Evolutionary conservation across 805 yeast species (phyloP).

Genomic region (Saccharomycopsis sp.): DNA sequence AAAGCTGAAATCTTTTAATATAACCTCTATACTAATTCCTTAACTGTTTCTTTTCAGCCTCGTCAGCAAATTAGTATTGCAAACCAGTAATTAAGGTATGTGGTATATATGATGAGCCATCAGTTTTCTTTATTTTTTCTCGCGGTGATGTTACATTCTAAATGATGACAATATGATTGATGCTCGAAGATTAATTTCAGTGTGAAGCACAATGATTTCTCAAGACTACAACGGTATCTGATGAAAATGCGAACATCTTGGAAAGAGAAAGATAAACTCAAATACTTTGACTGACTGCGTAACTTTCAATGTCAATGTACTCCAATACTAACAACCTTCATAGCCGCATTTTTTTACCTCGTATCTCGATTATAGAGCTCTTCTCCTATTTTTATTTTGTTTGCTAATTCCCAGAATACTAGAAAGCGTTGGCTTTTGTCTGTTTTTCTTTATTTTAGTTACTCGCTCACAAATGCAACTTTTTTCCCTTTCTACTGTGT

Average conservation of each 20-base stretch:
- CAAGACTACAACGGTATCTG: slow-evolving; percentile 4
- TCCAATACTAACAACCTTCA: neutral
- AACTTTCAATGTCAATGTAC: neutral
- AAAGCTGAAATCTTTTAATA: neutral
- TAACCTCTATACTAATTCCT: neutral
- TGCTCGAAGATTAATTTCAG: slow-evolving; percentile 1
- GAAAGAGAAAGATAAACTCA: neutral
- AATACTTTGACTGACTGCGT: neutral
- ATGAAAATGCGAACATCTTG: neutral
- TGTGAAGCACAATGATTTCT: slow-evolving; percentile 4
- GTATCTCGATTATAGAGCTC: neutral
- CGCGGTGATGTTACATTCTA: neutral
- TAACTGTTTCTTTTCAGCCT: neutral
- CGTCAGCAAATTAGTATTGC: too few species aligned
- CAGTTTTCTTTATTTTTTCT: neutral
- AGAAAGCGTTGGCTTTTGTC: too few species aligned
- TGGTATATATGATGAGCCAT: neutral
- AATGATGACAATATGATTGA: neutral
- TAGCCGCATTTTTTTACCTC: neutral
- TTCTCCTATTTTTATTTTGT: neutral
- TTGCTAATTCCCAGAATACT: neutral
- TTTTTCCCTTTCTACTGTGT: neutral
- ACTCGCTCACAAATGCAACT: too few species aligned
- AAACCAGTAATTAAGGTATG: neutral
- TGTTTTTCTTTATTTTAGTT: neutral